These are phyloP conservation scores for Apium graveolens DNA, from an alignment of 129 eudicot genomes.

Conservation along the genomic window DNA sequence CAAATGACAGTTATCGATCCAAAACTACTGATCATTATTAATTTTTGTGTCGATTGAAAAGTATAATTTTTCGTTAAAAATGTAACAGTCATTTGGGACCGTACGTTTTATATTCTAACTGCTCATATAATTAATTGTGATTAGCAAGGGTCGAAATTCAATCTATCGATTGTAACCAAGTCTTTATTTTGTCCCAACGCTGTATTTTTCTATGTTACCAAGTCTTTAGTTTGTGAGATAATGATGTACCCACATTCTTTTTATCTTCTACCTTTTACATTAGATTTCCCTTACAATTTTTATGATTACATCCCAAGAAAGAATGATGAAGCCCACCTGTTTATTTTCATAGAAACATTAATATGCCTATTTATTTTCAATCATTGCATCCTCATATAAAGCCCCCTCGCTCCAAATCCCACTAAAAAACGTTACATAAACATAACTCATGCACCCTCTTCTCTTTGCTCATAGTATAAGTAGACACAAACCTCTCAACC, in stretches of 20 bases:
- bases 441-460: slow-evolving; percentile 4
- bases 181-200: too few relatives aligned
- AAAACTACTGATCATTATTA: too few relatives aligned
- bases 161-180: too few relatives aligned
- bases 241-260: not conserved
- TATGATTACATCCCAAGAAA: not conserved
- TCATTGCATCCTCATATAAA: not conserved
- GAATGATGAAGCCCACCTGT: not conserved
- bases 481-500: not conserved
- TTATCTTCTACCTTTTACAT: not conserved
- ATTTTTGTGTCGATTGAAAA: too few relatives aligned
- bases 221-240: not conserved
- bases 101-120: too few relatives aligned
- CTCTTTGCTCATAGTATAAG: not conserved
- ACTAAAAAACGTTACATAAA: not conserved
- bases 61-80: too few relatives aligned
- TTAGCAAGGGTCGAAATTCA: too few relatives aligned
- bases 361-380: not conserved
- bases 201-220: too few relatives aligned
- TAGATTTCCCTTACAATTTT: not conserved
- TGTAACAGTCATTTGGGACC: too few relatives aligned
- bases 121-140: too few relatives aligned
- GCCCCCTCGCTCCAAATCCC: not conserved
- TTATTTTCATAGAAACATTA: not conserved
- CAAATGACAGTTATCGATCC: too few relatives aligned